phyloP scores from a whole-genome alignment of 2,329 filamentous ascomycete genomes.

The Cephalotrichum gorgonifer region DNA sequence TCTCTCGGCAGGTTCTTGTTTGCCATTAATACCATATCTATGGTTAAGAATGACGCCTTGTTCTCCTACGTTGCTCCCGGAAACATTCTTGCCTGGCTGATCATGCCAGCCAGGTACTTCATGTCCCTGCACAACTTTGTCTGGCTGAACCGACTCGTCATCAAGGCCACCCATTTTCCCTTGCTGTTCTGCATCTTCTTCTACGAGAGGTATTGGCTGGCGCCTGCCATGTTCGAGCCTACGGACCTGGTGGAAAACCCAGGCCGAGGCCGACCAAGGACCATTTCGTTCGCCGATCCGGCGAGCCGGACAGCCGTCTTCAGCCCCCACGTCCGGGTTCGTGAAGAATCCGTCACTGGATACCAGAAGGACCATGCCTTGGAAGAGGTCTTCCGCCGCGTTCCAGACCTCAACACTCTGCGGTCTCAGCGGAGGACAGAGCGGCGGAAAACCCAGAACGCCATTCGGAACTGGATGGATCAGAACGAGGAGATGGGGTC shows the following conservation, averaged over 20 bases:
- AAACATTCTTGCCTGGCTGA: constrained; percentile 83
- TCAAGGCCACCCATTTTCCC: constrained; percentile 85
- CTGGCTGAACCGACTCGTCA: constrained; percentile 76
- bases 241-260: constrained; percentile 75
- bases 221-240: constrained; percentile 66
- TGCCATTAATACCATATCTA: constrained; percentile 91
- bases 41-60: constrained; percentile 95
- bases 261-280: constrained; percentile 35
- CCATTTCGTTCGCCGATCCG: constrained; percentile 48
- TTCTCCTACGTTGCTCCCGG: constrained; percentile 90
- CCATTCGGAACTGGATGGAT: constrained; percentile 88
- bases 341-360: constrained; percentile 79
- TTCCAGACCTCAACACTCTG: constrained; percentile 53
- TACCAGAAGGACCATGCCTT: constrained; percentile 83
- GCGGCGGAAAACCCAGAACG: constrained; percentile 64
- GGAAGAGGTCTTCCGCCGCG: constrained; percentile 78
- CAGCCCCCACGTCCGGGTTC: constrained; percentile 59
- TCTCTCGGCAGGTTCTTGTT: constrained; percentile 58
- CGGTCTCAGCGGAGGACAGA: constrained; percentile 52
- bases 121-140: constrained; percentile 77
- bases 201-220: constrained; percentile 75
- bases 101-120: constrained; percentile 72
- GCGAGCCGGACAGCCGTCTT: constrained; percentile 53
- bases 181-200: constrained; percentile 77
- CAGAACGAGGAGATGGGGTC: constrained; percentile 43